phyloP scores from a whole-genome alignment of 164 flowering plant genomes.

The Umbellularia californica region DNA sequence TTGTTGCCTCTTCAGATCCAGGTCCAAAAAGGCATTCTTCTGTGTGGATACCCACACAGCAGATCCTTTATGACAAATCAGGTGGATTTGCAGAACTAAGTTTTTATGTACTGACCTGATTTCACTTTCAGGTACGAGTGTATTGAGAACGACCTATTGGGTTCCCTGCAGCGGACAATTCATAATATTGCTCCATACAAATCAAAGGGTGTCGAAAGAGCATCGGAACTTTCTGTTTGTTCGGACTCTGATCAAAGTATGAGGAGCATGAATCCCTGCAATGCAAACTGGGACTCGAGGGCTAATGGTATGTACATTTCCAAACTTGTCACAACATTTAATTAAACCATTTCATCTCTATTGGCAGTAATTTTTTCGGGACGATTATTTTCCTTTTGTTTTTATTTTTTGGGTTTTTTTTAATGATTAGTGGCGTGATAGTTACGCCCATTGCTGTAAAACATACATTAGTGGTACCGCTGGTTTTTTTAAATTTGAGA shows the following conservation, averaged over 20 bases:
- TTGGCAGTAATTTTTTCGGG: neutral
- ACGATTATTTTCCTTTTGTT: no score
- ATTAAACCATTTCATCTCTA: neutral
- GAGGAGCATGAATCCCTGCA: conserved; percentile 2
- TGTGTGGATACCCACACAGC: no score
- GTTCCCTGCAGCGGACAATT: conserved; percentile 34
- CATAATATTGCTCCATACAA: conserved; percentile 72
- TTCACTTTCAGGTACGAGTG: conserved; percentile 67
- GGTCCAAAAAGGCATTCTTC: no score
- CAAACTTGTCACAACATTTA: neutral
- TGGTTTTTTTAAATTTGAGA: no score
- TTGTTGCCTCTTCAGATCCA: no score
- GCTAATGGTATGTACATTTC: conserved; percentile 2
- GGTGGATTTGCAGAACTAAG: neutral
- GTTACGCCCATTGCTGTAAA: no score
- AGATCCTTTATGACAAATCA: no score
- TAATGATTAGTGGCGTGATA: no score
- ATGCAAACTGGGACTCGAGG: neutral
- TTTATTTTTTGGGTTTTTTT: no score
- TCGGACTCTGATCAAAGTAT: conserved; percentile 12
- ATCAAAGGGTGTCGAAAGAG: conserved; percentile 69
- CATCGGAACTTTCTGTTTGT: conserved; percentile 44
- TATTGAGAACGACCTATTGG: conserved; percentile 79
- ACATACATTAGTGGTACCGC: no score
- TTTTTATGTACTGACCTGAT: neutral